phyloP scores from a whole-genome alignment of 257 asterid species.

The Fraxinus excelsior region DNA sequence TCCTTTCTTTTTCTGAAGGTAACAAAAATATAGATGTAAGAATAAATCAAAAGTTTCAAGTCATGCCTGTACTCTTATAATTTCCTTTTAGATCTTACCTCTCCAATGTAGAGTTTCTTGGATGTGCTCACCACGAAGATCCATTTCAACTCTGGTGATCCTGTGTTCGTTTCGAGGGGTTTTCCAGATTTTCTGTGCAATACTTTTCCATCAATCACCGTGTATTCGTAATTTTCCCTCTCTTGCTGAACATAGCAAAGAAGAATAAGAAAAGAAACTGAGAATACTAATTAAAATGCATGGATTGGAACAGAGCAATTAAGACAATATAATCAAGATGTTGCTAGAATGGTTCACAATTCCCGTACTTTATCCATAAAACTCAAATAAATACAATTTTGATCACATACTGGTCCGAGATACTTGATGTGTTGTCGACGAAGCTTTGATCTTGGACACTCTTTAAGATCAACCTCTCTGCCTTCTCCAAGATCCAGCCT shows the following conservation, averaged over 20 bases:
- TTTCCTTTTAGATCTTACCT: slow-evolving; percentile 48
- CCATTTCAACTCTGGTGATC: slow-evolving; percentile 64
- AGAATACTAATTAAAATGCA: not conserved
- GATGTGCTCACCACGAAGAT: slow-evolving; percentile 95
- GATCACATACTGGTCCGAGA: slow-evolving; percentile 71
- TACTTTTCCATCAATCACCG: slow-evolving; percentile 62
- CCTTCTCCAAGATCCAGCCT: slow-evolving; percentile 93
- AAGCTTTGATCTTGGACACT: slow-evolving; percentile 64
- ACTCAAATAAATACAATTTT: slow-evolving; percentile 3
- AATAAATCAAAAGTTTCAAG: slow-evolving; percentile 6
- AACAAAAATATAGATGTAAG: slow-evolving; percentile 13
- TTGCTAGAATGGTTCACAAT: not conserved
- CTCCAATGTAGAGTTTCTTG: slow-evolving; percentile 71
- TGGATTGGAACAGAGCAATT: not conserved
- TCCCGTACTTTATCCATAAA: not conserved
- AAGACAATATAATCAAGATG: slow-evolving; percentile 1
- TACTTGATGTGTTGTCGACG: slow-evolving; percentile 64
- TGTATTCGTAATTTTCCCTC: slow-evolving; percentile 70
- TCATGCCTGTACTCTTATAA: not conserved
- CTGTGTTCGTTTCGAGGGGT: slow-evolving; percentile 59
- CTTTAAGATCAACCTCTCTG: slow-evolving; percentile 58
- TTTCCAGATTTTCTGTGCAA: slow-evolving; percentile 50
- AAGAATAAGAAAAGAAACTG: not conserved
- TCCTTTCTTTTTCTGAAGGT: slow-evolving; percentile 84
- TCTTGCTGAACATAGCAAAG: slow-evolving; percentile 60